Base-by-base conservation (phyloP, 768 basidiomycete genomes). In the Russula compacta region DNA sequence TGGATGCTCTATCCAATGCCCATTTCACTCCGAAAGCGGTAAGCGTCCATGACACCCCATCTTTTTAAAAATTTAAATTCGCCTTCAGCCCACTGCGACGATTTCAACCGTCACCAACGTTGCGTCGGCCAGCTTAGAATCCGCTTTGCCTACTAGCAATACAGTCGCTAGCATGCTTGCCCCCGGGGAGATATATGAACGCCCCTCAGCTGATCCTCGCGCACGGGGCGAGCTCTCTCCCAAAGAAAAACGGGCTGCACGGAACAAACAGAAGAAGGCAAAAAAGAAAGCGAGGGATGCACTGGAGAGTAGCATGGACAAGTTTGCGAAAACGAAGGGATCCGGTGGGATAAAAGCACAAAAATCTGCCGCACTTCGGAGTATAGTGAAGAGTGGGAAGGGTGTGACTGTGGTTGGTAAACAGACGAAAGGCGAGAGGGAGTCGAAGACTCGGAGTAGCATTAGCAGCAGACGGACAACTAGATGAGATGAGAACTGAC, bases 11-110 rank as follows among this genome's bases (percentile, higher is more conserved):
- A 39, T 91, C 89, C 71, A 98, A 98, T 70, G 86, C 94, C 2
- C 92, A 98, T 72, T 98, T 93, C 71, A 87, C 91, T 15, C 97
- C 95, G 1, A 98, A 98, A 72, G 84, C 85, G 71, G 95, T 95
- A 63, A 56, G 84, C 14, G 19, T 11, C 32, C 51, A 6, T 40
- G 19, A 24, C 29, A 56, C 64, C 12, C 60, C 38, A 52, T 42
- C 24, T 5, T 65, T 49, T 19, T 56, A 42, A 33, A 14, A 62
- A 70, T 33, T 33, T 67, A 29, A 43, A 10, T 38, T 49, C 56
- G 7, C 60, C 19, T 50, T 17, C 64, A 98, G 95, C 93, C 95
- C 32, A 95, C 92, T 72, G 87, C 87, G 2, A 81, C 78, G 0
- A 98, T 99, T 68, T 83, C 87, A 1, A 90, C 92, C 0, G 73